Percentiles rank a stretch among this genome's conserved stretches.
Conservation (phyloP, 1,284 basidiomycete species). For the Takashimella tepidaria region DNA sequence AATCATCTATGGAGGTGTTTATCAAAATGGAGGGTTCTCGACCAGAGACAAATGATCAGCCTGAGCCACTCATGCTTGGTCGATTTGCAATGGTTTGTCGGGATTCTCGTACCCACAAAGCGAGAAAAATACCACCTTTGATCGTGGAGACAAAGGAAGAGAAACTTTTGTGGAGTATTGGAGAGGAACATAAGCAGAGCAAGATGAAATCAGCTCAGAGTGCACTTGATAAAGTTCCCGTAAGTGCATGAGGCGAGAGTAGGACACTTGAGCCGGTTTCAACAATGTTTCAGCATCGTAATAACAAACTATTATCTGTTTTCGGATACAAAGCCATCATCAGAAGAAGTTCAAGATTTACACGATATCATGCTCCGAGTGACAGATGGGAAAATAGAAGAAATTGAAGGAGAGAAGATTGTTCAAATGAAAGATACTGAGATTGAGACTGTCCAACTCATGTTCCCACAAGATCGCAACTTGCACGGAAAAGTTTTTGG, state of each 20-base stretch:
- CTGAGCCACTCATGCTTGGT: slow-evolving; percentile 54
- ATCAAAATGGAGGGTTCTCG: slow-evolving; percentile 69
- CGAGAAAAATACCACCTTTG: slow-evolving; percentile 62
- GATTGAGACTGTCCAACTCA: slow-evolving; percentile 49
- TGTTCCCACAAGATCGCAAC: slow-evolving; percentile 82
- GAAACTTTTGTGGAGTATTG: slow-evolving; percentile 58
- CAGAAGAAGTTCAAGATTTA: slow-evolving; percentile 60
- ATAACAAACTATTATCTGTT: no score
- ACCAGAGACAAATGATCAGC: slow-evolving; percentile 50
- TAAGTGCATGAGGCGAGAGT: slow-evolving; percentile 11
- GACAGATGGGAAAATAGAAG: slow-evolving; percentile 30
- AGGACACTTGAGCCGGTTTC: neutral
- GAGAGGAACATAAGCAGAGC: slow-evolving; percentile 59
- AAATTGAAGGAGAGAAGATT: slow-evolving; percentile 33
- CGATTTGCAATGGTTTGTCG: slow-evolving; percentile 78
- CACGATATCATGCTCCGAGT: slow-evolving; percentile 64
- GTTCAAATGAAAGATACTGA: slow-evolving; percentile 44
- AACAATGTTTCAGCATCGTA: no score
- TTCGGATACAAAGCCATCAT: slow-evolving; percentile 53
- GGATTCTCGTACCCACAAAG: slow-evolving; percentile 62
- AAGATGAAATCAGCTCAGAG: slow-evolving; percentile 55
- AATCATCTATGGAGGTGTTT: slow-evolving; percentile 72
- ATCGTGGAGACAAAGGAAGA: slow-evolving; percentile 61
- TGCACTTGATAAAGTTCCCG: slow-evolving; percentile 63
- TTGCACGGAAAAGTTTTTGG: slow-evolving; percentile 78